Conservation (phyloP, 164 flowering plant genomes). For the Cinnamomum chago region DNA sequence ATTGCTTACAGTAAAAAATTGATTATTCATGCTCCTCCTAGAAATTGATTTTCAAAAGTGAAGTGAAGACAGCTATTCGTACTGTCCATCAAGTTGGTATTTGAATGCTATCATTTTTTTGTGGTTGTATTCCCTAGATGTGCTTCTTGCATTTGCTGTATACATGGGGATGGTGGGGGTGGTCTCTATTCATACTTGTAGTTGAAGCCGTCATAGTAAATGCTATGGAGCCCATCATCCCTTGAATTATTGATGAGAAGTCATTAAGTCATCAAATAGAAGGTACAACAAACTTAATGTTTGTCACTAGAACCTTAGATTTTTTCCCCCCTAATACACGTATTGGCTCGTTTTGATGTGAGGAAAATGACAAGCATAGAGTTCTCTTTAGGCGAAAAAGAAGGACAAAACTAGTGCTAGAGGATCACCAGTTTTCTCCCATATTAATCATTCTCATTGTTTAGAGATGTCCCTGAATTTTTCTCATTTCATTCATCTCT, state of each 20-base stretch:
- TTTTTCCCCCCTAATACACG: not conserved
- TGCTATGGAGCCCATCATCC: constrained; percentile 7
- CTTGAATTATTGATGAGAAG: constrained; percentile 11
- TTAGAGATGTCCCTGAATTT: too few relatives aligned
- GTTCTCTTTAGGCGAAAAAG: not conserved
- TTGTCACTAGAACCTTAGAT: not conserved
- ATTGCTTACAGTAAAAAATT: not conserved
- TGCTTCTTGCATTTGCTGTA: constrained; percentile 4
- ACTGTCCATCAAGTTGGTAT: not conserved
- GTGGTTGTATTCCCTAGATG: constrained; percentile 5
- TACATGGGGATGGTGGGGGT: not conserved
- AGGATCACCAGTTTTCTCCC: not conserved
- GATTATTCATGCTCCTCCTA: not conserved
- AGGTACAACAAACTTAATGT: not conserved
- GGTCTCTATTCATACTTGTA: constrained; percentile 6
- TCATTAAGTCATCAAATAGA: not conserved
- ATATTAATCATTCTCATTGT: not conserved
- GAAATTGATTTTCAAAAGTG: not conserved
- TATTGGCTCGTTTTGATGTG: too few relatives aligned
- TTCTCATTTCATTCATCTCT: too few relatives aligned
- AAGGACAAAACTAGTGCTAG: not conserved
- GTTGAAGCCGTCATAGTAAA: constrained; percentile 9
- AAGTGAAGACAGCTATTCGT: not conserved
- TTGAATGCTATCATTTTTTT: not conserved
- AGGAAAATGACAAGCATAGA: too few relatives aligned